These are phyloP conservation scores for Acacia melanoxylon DNA, from an alignment of 306 rosid genomes.

Conservation along the genomic window DNA sequence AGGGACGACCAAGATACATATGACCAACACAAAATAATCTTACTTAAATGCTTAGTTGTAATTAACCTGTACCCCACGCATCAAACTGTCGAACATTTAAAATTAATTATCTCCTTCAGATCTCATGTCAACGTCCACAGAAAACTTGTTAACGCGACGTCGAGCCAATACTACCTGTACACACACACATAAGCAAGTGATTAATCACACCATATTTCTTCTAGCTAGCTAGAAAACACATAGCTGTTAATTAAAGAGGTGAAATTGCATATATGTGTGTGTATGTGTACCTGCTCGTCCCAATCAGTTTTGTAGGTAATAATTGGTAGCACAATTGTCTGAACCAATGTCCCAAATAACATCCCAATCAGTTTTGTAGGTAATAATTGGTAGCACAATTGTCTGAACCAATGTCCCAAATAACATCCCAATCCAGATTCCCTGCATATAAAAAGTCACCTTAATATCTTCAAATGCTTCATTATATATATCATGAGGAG, in stretches of 20 bases:
- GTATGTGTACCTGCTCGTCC: conserved; percentile 51
- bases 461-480: background rate
- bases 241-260: background rate
- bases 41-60: too few relatives aligned
- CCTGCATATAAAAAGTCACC: conserved; percentile 31
- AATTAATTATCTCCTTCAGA: background rate
- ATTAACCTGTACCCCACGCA: too few relatives aligned
- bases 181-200: background rate
- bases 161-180: conserved; percentile 46
- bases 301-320: conserved; percentile 61
- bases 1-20: too few relatives aligned
- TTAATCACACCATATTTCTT: background rate
- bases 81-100: too few relatives aligned
- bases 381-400: conserved; percentile 37
- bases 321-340: conserved; percentile 48
- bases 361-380: too few relatives aligned
- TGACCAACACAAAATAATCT: too few relatives aligned
- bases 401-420: conserved; percentile 67
- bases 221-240: background rate
- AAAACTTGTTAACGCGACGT: conserved; percentile 39
- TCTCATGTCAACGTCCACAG: conserved; percentile 1
- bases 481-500: background rate
- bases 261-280: background rate
- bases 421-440: conserved; percentile 73
- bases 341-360: conserved; percentile 64